A percentile compares a stretch with the other conserved stretches of the same genome.
phyloP scores from a whole-genome alignment of 139 green algal genomes.

The Coelastrella sp. region DNA sequence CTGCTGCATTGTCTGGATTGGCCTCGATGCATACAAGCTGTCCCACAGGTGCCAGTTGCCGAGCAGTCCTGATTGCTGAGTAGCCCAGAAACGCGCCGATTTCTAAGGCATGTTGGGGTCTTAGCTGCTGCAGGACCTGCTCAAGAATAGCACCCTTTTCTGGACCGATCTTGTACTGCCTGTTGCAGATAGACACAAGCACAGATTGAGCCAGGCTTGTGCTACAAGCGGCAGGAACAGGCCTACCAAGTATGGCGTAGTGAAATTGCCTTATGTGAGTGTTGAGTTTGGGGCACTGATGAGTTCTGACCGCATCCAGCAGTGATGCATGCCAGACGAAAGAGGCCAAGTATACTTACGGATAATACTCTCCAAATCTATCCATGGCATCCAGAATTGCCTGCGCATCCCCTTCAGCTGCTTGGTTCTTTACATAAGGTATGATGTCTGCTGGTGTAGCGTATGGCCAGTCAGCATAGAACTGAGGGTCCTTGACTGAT shows the following conservation, averaged over 20 bases:
- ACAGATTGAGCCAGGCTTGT: not conserved
- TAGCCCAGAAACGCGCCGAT: constrained; percentile 52
- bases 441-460: constrained; percentile 30
- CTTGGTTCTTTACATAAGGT: constrained; percentile 28
- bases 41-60: constrained; percentile 6
- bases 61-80: constrained; percentile 42
- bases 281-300: no score
- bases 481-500: constrained; percentile 20
- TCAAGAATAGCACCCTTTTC: constrained; percentile 49
- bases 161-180: constrained; percentile 48
- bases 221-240: no score
- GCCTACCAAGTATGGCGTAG: no score
- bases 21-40: constrained; percentile 44
- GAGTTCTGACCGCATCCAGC: no score
- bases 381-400: constrained; percentile 45
- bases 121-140: not conserved
- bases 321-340: no score
- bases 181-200: no score
- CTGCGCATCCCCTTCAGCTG: constrained; percentile 14
- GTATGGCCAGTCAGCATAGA: constrained; percentile 42
- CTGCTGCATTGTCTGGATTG: constrained; percentile 46
- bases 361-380: constrained; percentile 36
- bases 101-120: constrained; percentile 16
- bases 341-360: no score
- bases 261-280: no score